phyloP scores from a whole-genome alignment of 2,329 filamentous ascomycete genomes.

The Scytalidium sp. region DNA sequence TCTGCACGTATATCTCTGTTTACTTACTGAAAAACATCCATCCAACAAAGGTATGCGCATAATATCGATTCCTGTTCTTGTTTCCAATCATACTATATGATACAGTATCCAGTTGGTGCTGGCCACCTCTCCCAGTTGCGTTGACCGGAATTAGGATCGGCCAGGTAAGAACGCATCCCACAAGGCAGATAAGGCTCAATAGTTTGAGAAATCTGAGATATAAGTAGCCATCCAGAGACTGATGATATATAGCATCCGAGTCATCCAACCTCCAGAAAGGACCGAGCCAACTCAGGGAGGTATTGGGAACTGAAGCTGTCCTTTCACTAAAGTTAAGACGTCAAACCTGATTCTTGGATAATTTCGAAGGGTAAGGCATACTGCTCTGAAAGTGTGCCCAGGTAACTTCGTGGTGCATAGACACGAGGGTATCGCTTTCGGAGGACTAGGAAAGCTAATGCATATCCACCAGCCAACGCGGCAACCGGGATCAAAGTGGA shows the following conservation, averaged over 20 bases:
- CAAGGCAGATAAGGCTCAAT: conserved; percentile 71
- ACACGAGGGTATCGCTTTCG: conserved; percentile 42
- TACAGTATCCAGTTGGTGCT: conserved; percentile 70
- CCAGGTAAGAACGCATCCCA: conserved; percentile 81
- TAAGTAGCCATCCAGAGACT: conserved; percentile 87
- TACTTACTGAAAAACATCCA: conserved; percentile 68
- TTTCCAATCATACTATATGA: conserved; percentile 74
- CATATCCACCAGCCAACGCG: conserved; percentile 36
- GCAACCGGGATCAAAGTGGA: conserved; percentile 45
- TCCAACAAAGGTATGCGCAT: conserved; percentile 75
- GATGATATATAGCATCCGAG: conserved; percentile 79
- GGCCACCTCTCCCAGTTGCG: conserved; percentile 68
- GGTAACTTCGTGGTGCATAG: conserved; percentile 52
- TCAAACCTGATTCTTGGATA: not conserved
- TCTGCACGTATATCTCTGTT: not conserved
- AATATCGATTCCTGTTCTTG: conserved; percentile 59
- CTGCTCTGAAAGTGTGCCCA: conserved; percentile 44
- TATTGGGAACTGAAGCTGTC: conserved; percentile 55
- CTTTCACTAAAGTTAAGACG: conserved; percentile 42
- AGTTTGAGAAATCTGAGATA: conserved; percentile 86
- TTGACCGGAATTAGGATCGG: conserved; percentile 80
- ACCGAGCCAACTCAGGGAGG: conserved; percentile 62
- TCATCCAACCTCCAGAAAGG: conserved; percentile 67
- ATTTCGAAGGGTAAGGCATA: conserved; percentile 6
- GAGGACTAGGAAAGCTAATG: conserved; percentile 43